Conservation (phyloP, 495 filamentous ascomycete species). For the Xylaria curta region DNA sequence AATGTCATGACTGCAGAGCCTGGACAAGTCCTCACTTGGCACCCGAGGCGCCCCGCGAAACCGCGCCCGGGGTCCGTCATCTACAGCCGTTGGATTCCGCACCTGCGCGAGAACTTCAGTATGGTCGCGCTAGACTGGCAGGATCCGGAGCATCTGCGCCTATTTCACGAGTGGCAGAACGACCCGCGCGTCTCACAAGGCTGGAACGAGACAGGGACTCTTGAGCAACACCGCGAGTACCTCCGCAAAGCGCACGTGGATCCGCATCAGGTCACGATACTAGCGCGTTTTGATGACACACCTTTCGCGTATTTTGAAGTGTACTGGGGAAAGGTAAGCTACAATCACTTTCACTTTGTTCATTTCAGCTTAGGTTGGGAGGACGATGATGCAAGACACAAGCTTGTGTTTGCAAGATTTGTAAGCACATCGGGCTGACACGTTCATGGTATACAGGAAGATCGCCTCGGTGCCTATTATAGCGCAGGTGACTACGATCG, state of each 20-base stretch:
- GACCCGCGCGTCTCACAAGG: conserved; percentile 72
- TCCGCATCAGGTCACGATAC: conserved; percentile 65
- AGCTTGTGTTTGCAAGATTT: not conserved
- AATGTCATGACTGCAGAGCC: conserved; percentile 58
- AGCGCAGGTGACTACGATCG: conserved; percentile 67
- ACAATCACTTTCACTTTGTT: not conserved
- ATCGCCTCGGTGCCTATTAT: conserved; percentile 71
- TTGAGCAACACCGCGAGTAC: conserved; percentile 69
- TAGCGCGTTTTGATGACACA: conserved; percentile 66
- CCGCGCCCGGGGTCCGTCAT: conserved; percentile 64
- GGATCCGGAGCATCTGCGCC: conserved; percentile 58
- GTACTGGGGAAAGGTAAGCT: conserved; percentile 71
- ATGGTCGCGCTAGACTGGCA: conserved; percentile 66
- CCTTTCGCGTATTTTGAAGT: conserved; percentile 73
- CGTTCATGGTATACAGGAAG: conserved; percentile 55
- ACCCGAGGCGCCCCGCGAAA: conserved; percentile 67
- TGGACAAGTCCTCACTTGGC: conserved; percentile 47
- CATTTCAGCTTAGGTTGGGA: not conserved
- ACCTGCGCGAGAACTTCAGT: conserved; percentile 69
- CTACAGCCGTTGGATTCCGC: conserved; percentile 73
- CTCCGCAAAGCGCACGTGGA: conserved; percentile 64
- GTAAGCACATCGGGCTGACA: not conserved
- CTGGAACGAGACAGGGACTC: conserved; percentile 70
- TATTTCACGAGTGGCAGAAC: conserved; percentile 74
- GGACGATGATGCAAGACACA: not conserved